Conservation (phyloP, 164 flowering plant species). For the Protea cynaroides region DNA sequence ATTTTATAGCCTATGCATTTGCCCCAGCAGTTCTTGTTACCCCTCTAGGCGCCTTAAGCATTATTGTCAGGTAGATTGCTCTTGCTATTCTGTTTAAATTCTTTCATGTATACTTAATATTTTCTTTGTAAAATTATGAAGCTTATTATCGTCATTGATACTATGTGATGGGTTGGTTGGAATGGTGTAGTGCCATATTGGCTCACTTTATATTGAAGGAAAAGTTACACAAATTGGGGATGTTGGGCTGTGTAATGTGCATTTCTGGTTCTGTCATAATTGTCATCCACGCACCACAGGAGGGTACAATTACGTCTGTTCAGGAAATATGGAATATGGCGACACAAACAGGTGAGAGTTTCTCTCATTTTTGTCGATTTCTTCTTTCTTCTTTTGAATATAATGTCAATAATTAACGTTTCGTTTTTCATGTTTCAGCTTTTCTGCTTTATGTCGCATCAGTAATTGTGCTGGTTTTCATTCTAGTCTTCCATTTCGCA, state of each 20-base stretch:
- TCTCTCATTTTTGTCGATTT: background rate
- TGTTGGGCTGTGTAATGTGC: constrained; percentile 83
- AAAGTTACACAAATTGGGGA: constrained; percentile 55
- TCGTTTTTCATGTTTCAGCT: constrained; percentile 42
- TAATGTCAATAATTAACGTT: constrained; percentile 2
- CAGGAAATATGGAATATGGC: constrained; percentile 82
- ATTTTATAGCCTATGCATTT: constrained; percentile 84
- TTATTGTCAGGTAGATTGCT: constrained; percentile 58
- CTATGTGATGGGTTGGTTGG: constrained; percentile 1
- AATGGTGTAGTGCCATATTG: constrained; percentile 56
- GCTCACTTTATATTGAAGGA: constrained; percentile 80
- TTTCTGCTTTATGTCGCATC: constrained; percentile 72
- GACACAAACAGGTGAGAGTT: constrained; percentile 55
- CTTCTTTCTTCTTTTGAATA: background rate
- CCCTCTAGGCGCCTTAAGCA: constrained; percentile 88
- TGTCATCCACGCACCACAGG: constrained; percentile 88
- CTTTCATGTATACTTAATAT: background rate
- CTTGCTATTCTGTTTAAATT: background rate
- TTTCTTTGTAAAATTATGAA: background rate
- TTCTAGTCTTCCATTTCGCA: constrained; percentile 57
- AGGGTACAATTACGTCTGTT: constrained; percentile 60
- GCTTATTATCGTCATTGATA: background rate
- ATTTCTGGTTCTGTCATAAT: constrained; percentile 69
- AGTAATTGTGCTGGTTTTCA: constrained; percentile 57
- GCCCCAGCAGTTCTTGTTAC: constrained; percentile 92